phyloP scores from a whole-genome alignment of 2,329 filamentous ascomycete genomes.

The Talaromyces marneffei region DNA sequence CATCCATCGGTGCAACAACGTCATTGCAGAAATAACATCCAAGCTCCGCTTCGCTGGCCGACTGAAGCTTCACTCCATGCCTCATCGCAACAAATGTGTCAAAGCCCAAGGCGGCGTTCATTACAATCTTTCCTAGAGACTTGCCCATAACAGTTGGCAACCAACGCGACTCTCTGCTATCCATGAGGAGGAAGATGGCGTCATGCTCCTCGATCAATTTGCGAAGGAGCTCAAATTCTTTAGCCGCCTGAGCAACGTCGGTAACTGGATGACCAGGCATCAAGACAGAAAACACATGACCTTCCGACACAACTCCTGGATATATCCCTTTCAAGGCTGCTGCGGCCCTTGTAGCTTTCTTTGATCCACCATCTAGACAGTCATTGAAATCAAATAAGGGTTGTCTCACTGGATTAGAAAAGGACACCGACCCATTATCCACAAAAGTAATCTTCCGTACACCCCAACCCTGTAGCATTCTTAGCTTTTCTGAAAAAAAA shows the following conservation, averaged over 20 bases:
- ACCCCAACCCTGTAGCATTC: slow-evolving; percentile 66
- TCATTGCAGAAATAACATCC: slow-evolving; percentile 99
- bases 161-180: slow-evolving; percentile 91
- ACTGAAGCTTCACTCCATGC: slow-evolving; percentile 64
- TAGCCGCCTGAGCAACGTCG: slow-evolving; percentile 62
- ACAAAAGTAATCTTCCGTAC: slow-evolving; percentile 93
- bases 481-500: slow-evolving; percentile 10
- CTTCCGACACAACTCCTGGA: slow-evolving; percentile 76
- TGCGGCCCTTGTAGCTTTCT: slow-evolving; percentile 76
- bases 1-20: slow-evolving; percentile 87
- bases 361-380: slow-evolving; percentile 74
- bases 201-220: slow-evolving; percentile 77
- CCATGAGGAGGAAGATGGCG: slow-evolving; percentile 93
- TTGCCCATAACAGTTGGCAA: slow-evolving; percentile 95
- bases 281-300: slow-evolving; percentile 77
- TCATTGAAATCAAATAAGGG: slow-evolving; percentile 88
- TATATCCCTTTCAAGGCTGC: slow-evolving; percentile 79
- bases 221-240: slow-evolving; percentile 70
- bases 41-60: slow-evolving; percentile 59
- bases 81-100: slow-evolving; percentile 97
- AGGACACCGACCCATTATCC: slow-evolving; percentile 88
- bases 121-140: slow-evolving; percentile 83
- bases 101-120: slow-evolving; percentile 94
- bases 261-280: slow-evolving; percentile 90
- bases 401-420: slow-evolving; percentile 92